These are phyloP conservation scores for Cyphellophora attinorum DNA, from an alignment of 2,329 filamentous ascomycete genomes.

Conservation along the genomic window DNA sequence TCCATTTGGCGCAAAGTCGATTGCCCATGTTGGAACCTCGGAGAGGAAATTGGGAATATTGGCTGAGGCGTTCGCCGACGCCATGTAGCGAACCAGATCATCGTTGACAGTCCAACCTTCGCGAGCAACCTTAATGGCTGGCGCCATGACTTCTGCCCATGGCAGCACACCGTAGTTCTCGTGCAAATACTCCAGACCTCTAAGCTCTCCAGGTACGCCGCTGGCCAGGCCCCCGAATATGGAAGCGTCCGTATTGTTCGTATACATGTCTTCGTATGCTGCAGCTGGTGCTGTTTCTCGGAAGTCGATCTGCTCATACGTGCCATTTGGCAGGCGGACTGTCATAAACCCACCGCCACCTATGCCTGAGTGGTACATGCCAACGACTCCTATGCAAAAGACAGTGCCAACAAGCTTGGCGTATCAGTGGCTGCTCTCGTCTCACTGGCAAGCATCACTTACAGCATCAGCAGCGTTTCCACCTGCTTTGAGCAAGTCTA, in stretches of 20 bases:
- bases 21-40: constrained; percentile 67
- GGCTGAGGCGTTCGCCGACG: constrained; percentile 33
- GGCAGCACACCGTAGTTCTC: constrained; percentile 48
- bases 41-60: constrained; percentile 56
- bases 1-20: constrained; percentile 82
- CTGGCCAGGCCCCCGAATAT: constrained; percentile 63
- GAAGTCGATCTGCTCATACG: constrained; percentile 82
- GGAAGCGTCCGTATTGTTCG: constrained; percentile 57
- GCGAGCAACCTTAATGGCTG: constrained; percentile 64
- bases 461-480: constrained; percentile 67
- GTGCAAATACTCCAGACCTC: constrained; percentile 72
- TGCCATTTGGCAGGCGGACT: constrained; percentile 61
- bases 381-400: constrained; percentile 65
- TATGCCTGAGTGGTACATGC: constrained; percentile 70
- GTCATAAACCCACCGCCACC: constrained; percentile 89
- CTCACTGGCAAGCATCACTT: constrained; percentile 17
- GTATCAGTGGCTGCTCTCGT: constrained; percentile 2
- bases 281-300: constrained; percentile 78
- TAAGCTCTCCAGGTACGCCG: constrained; percentile 51
- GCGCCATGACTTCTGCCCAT: constrained; percentile 63
- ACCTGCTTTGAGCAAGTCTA: constrained; percentile 50
- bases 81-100: constrained; percentile 69
- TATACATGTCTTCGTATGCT: constrained; percentile 77
- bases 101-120: constrained; percentile 63
- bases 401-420: constrained; percentile 58